These are phyloP conservation scores for Trichoderma sp. DNA, from an alignment of 2,329 filamentous ascomycete species.

Conservation along the genomic window DNA sequence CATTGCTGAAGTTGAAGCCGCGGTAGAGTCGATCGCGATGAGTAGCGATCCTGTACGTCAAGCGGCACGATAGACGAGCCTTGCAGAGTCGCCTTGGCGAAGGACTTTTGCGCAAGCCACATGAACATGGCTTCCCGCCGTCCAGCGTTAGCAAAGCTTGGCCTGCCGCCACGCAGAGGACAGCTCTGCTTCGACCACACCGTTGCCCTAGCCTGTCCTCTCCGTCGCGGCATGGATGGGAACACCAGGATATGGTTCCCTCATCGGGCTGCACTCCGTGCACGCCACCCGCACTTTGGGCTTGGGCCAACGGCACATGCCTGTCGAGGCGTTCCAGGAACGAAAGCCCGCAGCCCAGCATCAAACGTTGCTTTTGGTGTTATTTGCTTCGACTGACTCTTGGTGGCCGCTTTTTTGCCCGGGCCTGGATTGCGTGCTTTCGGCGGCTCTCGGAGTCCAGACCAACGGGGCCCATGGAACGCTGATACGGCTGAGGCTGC, in stretches of 20 bases:
- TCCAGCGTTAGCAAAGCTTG: slow-evolving; percentile 4
- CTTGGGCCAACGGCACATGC: slow-evolving; percentile 17
- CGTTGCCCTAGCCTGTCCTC: neutral
- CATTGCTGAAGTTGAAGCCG: neutral
- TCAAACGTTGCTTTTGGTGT: neutral
- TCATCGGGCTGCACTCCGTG: slow-evolving; percentile 10
- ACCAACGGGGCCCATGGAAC: neutral
- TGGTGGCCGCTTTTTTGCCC: neutral
- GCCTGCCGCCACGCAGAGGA: slow-evolving; percentile 9
- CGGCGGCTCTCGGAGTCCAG: slow-evolving; percentile 10
- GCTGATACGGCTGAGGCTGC: neutral
- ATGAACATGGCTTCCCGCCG: slow-evolving; percentile 18
- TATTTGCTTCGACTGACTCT: slow-evolving; percentile 5
- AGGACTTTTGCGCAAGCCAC: slow-evolving; percentile 22
- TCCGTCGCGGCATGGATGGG: neutral
- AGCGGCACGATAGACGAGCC: neutral
- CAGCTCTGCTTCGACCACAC: neutral
- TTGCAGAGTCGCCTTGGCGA: slow-evolving; percentile 1
- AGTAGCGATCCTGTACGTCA: slow-evolving; percentile 2
- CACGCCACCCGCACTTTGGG: slow-evolving; percentile 22
- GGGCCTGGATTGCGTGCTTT: slow-evolving; percentile 20
- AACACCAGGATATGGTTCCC: slow-evolving; percentile 9
- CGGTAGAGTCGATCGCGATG: slow-evolving; percentile 17
- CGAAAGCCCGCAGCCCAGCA: slow-evolving; percentile 2
- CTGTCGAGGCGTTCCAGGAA: slow-evolving; percentile 14